Conservation (phyloP, 2,329 filamentous ascomycete genomes). For the Capronia epimyces region DNA sequence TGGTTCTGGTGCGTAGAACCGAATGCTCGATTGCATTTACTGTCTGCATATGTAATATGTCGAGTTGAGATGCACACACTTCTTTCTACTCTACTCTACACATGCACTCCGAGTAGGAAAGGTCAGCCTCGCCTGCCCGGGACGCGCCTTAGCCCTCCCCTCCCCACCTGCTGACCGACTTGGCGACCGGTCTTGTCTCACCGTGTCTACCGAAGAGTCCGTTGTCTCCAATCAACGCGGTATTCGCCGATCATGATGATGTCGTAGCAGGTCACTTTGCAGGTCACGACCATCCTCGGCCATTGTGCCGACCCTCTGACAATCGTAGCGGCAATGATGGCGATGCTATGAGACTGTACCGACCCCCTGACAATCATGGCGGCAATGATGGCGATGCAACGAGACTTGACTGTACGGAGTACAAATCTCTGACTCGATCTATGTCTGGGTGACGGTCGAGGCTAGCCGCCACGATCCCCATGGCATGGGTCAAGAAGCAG, state of each 20-base stretch:
- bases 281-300: background rate
- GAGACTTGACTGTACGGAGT: no score
- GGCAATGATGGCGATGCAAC: no score
- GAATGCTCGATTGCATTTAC: no score
- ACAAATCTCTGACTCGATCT: no score
- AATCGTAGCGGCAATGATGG: background rate
- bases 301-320: background rate
- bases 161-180: constrained; percentile 9
- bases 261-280: constrained; percentile 6
- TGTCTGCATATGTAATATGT: no score
- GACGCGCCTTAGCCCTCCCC: background rate
- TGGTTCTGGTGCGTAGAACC: no score
- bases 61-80: no score
- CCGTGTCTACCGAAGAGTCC: constrained; percentile 5
- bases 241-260: constrained; percentile 8
- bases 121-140: background rate
- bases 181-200: constrained; percentile 10
- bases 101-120: no score
- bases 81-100: no score
- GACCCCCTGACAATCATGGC: no score
- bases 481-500: background rate
- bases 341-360: no score
- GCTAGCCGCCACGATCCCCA: background rate
- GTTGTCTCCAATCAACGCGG: constrained; percentile 14
- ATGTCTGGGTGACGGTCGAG: background rate